Evolutionary conservation across 1,284 basidiomycete species (phyloP).

Genomic region (Melampsora larici-populina): DNA sequence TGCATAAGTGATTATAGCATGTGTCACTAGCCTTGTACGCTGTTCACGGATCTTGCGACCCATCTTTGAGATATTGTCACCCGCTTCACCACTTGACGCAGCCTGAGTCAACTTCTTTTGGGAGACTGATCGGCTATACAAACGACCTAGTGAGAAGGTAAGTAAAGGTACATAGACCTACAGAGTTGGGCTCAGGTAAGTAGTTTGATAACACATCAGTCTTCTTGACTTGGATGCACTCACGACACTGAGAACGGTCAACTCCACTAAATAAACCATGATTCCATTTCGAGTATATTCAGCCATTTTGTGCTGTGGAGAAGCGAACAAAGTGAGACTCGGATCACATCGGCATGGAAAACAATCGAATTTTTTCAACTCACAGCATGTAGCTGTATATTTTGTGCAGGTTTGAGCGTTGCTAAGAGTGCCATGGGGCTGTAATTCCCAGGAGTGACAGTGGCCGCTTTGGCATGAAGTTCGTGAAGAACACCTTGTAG

Average conservation of each 20-base stretch:
- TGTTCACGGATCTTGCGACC: constrained; percentile 1
- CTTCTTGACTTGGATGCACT: neutral
- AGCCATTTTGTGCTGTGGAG: neutral
- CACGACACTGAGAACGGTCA: neutral
- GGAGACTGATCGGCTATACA: neutral
- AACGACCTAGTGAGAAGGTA: neutral
- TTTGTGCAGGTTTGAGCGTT: neutral
- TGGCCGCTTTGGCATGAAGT: neutral
- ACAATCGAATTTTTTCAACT: neutral
- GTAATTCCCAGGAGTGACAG: neutral
- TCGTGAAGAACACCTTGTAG: neutral
- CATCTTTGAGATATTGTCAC: neutral
- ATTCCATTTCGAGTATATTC: neutral
- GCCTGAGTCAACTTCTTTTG: neutral
- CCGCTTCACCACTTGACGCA: neutral
- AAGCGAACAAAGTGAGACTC: neutral
- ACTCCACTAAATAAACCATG: neutral
- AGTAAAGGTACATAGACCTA: neutral
- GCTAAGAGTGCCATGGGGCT: neutral
- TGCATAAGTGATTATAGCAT: neutral
- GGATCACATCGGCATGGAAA: neutral
- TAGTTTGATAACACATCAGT: neutral
- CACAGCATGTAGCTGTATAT: neutral
- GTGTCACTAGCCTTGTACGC: neutral
- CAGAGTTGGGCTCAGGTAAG: neutral